phyloP scores from a whole-genome alignment of 768 basidiomycete genomes.

The Leccinum pellstonianum region DNA sequence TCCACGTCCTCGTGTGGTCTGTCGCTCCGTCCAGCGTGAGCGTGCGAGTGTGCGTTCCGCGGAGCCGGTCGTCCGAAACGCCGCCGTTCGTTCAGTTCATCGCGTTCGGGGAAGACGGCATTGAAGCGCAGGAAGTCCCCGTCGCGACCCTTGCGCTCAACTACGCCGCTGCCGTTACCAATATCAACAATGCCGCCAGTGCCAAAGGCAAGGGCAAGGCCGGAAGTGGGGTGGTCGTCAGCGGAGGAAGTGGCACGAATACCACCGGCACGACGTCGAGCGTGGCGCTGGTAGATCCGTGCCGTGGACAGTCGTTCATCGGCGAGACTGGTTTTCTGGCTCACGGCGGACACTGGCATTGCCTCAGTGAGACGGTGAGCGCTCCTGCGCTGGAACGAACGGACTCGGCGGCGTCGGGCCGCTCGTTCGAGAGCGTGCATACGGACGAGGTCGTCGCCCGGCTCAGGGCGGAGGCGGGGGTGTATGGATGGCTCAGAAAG shows the following conservation, averaged over 20 bases:
- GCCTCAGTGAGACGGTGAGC: conserved; percentile 16
- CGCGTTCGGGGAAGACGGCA: conserved; percentile 65
- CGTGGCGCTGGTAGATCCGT: conserved; percentile 41
- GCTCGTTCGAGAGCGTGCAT: conserved; percentile 51
- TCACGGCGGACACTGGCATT: conserved; percentile 50
- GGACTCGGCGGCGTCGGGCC: conserved; percentile 42
- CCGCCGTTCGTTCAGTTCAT: conserved; percentile 63
- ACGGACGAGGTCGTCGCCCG: conserved; percentile 48
- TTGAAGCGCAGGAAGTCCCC: conserved; percentile 72
- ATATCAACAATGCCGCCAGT: background rate
- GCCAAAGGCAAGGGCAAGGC: conserved; percentile 45
- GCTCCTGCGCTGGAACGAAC: conserved; percentile 42
- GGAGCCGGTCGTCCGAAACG: background rate
- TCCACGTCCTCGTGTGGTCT: conserved; percentile 58
- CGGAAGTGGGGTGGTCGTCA: background rate
- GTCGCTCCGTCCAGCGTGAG: conserved; percentile 53
- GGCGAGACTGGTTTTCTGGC: conserved; percentile 55
- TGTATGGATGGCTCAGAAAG: conserved; percentile 79
- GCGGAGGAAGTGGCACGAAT: background rate
- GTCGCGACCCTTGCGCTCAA: conserved; percentile 42
- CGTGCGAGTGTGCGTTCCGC: conserved; percentile 47
- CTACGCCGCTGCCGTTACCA: background rate
- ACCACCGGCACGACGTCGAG: conserved; percentile 14
- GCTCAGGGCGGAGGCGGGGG: conserved; percentile 56
- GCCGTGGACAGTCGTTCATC: conserved; percentile 59